Evolutionary conservation across 2,329 filamentous ascomycete species (phyloP).

Genomic region (Coleophoma cylindrospora): DNA sequence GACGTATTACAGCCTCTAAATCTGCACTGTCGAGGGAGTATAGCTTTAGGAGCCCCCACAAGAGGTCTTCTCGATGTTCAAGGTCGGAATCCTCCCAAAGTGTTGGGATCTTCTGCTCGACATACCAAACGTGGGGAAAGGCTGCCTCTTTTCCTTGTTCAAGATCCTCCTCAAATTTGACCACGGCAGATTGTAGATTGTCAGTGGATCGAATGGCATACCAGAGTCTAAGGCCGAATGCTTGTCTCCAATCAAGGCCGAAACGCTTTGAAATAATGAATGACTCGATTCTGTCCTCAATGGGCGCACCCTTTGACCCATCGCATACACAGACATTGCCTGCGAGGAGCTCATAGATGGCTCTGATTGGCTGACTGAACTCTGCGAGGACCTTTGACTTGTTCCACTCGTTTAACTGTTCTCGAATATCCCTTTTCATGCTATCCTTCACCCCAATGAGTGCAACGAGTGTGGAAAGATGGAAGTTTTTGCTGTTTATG

Average conservation of each 20-base stretch:
- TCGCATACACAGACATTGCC: slow-evolving; percentile 83
- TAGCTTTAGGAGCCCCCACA: slow-evolving; percentile 83
- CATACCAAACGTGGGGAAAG: slow-evolving; percentile 67
- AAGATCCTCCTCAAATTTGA: slow-evolving; percentile 69
- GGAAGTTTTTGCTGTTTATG: slow-evolving; percentile 70
- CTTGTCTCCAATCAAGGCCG: slow-evolving; percentile 85
- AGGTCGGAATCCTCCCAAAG: slow-evolving; percentile 57
- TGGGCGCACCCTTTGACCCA: slow-evolving; percentile 65
- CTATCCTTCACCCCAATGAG: slow-evolving; percentile 71
- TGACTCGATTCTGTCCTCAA: slow-evolving; percentile 74
- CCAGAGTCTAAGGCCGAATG: slow-evolving; percentile 88
- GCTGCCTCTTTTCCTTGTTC: slow-evolving; percentile 62
- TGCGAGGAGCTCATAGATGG: slow-evolving; percentile 82
- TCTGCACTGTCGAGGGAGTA: slow-evolving; percentile 60
- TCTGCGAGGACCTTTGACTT: slow-evolving; percentile 80
- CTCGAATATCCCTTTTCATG: slow-evolving; percentile 68
- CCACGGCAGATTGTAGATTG: slow-evolving; percentile 66
- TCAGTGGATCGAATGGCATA: slow-evolving; percentile 70
- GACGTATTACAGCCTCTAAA: slow-evolving; percentile 67
- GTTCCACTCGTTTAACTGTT: slow-evolving; percentile 81
- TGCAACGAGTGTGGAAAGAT: slow-evolving; percentile 78
- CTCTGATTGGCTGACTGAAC: slow-evolving; percentile 76
- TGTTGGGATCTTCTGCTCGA: slow-evolving; percentile 50
- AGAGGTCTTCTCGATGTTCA: slow-evolving; percentile 64
- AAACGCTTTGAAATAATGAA: slow-evolving; percentile 84